Percentiles rank a stretch among this genome's conserved stretches.
Conservation (phyloP, 768 basidiomycete species). For the Leccinellum luteum region DNA sequence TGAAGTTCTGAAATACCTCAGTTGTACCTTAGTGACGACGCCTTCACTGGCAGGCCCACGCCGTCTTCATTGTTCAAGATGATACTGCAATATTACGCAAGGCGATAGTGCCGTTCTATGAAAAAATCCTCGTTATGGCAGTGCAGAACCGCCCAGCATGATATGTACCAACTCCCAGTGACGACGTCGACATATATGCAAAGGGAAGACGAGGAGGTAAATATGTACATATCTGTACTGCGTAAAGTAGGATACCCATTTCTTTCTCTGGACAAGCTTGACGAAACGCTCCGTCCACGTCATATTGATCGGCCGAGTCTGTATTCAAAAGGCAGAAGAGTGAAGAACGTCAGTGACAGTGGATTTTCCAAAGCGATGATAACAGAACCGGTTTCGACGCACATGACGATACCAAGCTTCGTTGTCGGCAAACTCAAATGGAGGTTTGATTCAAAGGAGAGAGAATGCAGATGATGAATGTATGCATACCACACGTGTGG, state of each 20-base stretch:
- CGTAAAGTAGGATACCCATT: neutral
- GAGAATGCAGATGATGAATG: neutral
- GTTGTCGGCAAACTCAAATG: slow-evolving; percentile 25
- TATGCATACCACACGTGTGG: slow-evolving; percentile 34
- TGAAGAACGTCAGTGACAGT: neutral
- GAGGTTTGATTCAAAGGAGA: neutral
- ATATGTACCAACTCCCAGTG: too few species aligned
- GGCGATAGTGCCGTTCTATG: too few species aligned
- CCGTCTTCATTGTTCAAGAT: too few species aligned
- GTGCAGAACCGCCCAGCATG: too few species aligned
- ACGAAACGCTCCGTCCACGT: slow-evolving; percentile 30
- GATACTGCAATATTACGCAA: too few species aligned
- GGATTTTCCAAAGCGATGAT: neutral
- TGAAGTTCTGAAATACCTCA: too few species aligned
- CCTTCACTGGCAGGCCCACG: too few species aligned
- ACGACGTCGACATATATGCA: too few species aligned
- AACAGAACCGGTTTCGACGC: neutral
- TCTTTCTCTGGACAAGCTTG: slow-evolving; percentile 15
- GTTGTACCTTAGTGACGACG: too few species aligned
- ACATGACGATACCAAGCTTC: slow-evolving; percentile 37
- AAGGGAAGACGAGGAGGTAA: too few species aligned
- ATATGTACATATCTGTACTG: neutral
- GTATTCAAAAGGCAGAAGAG: neutral
- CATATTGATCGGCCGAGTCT: slow-evolving; percentile 20
- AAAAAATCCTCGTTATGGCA: too few species aligned